phyloP scores from a whole-genome alignment of 179 eudicot genomes.

The Beta corolliflora region DNA sequence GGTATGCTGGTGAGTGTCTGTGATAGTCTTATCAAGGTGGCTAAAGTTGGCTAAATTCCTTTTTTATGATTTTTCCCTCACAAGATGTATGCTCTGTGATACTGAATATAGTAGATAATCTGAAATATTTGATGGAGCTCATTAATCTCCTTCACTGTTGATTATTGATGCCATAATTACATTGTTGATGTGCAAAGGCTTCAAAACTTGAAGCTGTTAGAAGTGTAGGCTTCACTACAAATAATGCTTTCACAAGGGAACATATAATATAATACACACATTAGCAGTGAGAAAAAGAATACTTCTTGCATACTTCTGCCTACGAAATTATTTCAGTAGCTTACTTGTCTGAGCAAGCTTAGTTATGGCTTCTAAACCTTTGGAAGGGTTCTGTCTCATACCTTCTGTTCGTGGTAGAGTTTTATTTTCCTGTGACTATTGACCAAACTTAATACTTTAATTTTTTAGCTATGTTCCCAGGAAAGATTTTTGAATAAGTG shows the following conservation, averaged over 20 bases:
- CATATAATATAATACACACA: background rate
- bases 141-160: background rate
- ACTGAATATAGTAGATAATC: background rate
- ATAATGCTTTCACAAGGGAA: background rate
- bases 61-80: background rate
- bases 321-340: background rate
- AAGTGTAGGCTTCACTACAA: background rate
- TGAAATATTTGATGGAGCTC: background rate
- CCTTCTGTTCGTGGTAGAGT: background rate
- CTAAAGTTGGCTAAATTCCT: background rate
- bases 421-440: background rate
- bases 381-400: background rate
- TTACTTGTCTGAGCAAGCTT: background rate
- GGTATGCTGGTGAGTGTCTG: constrained; percentile 62
- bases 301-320: background rate
- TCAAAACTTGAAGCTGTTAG: background rate
- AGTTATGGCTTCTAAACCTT: background rate
- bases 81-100: background rate
- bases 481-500: background rate
- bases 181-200: background rate
- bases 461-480: background rate
- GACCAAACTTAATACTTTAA: background rate
- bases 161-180: background rate
- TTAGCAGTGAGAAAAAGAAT: background rate
- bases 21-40: constrained; percentile 21